phyloP scores from a whole-genome alignment of 192 early-diverging fungal species.

The Coemansia sp. region DNA sequence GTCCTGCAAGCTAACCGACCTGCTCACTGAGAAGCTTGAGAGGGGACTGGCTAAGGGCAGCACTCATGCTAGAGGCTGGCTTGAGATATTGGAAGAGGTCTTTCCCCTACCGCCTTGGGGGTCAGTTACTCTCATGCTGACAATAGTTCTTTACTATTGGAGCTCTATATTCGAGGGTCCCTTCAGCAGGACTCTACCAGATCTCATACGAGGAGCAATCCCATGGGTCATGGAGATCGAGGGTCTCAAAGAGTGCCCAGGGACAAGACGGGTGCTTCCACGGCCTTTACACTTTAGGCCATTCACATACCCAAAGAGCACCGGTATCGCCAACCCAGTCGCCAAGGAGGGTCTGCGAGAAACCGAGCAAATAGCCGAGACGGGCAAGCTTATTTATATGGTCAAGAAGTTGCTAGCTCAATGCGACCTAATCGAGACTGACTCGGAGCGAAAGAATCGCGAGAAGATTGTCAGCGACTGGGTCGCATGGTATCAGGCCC shows the following conservation, averaged over 20 bases:
- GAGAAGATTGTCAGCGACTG: constrained; percentile 20
- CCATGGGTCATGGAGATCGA: constrained; percentile 57
- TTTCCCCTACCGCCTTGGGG: constrained; percentile 45
- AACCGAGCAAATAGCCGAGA: constrained; percentile 24
- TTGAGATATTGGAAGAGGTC: neutral
- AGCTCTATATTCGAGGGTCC: constrained; percentile 14
- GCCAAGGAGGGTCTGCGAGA: constrained; percentile 16
- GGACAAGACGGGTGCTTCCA: constrained; percentile 25
- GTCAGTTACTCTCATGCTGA: constrained; percentile 39
- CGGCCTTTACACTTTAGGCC: constrained; percentile 24
- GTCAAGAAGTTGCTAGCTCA: constrained; percentile 39
- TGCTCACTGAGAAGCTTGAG: constrained; percentile 28
- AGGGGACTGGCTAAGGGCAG: neutral
- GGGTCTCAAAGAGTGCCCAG: constrained; percentile 21
- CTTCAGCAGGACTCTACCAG: constrained; percentile 17
- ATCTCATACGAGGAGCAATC: constrained; percentile 14
- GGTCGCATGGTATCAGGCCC: constrained; percentile 30
- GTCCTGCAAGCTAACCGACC: constrained; percentile 27
- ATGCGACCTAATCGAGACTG: constrained; percentile 33
- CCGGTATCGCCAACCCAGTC: neutral
- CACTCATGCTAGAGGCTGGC: constrained; percentile 5
- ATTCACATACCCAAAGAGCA: constrained; percentile 17
- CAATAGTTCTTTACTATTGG: constrained; percentile 39
- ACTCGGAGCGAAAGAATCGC: constrained; percentile 24
- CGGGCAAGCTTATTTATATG: constrained; percentile 22